Conservation (phyloP, 1,139 yeast genomes). For the Protomyces macrosporus region DNA sequence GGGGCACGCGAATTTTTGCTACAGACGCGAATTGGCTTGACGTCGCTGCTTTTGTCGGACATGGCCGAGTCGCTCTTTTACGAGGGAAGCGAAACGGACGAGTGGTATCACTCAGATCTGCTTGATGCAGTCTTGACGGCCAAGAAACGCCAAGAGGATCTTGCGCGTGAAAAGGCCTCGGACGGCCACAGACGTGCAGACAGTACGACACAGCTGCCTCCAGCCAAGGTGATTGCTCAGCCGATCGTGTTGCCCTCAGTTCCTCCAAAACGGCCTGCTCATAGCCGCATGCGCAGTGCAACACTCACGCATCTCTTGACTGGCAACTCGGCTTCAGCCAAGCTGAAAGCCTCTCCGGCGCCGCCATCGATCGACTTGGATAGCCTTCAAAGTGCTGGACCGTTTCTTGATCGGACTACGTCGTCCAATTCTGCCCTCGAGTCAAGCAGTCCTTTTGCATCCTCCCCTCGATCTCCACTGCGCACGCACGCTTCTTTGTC, state of each 20-base stretch:
- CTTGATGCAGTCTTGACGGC: constrained; percentile 1
- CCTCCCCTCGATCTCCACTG: background rate
- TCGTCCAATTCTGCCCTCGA: constrained; percentile 8
- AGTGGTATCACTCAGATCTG: constrained; percentile 12
- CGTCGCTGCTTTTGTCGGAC: constrained; percentile 5
- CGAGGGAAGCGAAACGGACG: constrained; percentile 20
- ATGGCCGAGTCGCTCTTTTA: constrained; percentile 5
- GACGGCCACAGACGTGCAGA: background rate
- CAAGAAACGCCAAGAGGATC: background rate
- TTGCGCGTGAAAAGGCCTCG: background rate
- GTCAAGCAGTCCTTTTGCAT: background rate
- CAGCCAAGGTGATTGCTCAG: background rate
- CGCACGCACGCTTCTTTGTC: background rate
- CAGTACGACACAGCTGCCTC: background rate
- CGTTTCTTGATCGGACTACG: background rate
- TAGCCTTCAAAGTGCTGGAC: background rate
- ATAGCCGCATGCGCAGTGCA: background rate
- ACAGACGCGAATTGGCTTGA: constrained; percentile 1
- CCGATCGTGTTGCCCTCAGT: no score
- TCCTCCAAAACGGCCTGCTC: background rate
- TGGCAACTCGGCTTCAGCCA: background rate
- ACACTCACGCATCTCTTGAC: background rate
- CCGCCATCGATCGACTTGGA: constrained; percentile 18
- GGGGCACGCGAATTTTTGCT: constrained; percentile 7
- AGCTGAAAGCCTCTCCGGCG: constrained; percentile 3